phyloP scores from a whole-genome alignment of 1,284 basidiomycete genomes.

The Laetiporus sulphureus region DNA sequence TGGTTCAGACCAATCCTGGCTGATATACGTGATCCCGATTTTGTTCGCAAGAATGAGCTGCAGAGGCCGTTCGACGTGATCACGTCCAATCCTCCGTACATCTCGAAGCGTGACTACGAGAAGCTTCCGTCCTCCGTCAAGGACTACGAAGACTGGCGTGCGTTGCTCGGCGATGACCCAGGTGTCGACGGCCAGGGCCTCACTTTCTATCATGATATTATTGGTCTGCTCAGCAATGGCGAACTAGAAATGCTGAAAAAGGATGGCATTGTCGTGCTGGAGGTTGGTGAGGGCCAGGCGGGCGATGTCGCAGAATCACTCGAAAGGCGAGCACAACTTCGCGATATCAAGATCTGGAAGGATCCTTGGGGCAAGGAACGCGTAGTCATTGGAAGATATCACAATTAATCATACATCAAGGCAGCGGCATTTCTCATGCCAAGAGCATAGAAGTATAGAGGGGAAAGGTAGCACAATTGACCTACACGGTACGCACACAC shows the following conservation, averaged over 20 bases:
- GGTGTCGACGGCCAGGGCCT: conserved; percentile 45
- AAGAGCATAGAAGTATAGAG: no score
- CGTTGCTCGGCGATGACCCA: conserved; percentile 73
- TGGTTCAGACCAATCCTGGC: conserved; percentile 41
- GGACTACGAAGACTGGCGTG: conserved; percentile 72
- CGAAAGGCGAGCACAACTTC: conserved; percentile 33
- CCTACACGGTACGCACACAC: no score
- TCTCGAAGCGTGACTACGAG: conserved; percentile 62
- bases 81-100: conserved; percentile 93
- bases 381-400: conserved; percentile 49
- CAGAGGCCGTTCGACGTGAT: conserved; percentile 65
- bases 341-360: conserved; percentile 56
- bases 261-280: conserved; percentile 61
- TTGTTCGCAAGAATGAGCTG: conserved; percentile 30
- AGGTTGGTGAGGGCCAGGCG: conserved; percentile 76
- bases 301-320: conserved; percentile 55
- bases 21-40: conserved; percentile 38
- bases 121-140: conserved; percentile 61
- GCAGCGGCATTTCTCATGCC: not conserved
- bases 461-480: no score
- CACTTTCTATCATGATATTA: conserved; percentile 73
- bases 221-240: conserved; percentile 42
- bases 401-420: no score
- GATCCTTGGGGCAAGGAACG: conserved; percentile 74
- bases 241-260: conserved; percentile 38